These are phyloP conservation scores for Aspergillus flavus DNA, from an alignment of 2,329 filamentous ascomycete genomes.

Conservation along the genomic window DNA sequence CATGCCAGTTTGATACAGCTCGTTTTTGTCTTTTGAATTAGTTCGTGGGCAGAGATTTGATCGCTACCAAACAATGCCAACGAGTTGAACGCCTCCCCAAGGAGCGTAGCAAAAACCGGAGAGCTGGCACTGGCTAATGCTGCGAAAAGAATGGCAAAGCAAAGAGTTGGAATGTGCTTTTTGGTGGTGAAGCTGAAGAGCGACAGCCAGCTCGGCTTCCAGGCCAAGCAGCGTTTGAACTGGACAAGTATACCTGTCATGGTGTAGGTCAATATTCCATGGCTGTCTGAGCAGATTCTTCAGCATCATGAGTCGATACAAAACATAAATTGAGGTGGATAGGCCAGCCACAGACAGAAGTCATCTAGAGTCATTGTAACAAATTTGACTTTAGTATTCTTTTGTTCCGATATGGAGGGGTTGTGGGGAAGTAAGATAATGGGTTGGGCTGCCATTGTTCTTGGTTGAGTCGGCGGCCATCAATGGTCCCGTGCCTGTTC, in stretches of 20 bases:
- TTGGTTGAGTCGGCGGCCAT: not conserved
- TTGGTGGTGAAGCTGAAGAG: constrained; percentile 75
- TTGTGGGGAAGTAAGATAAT: constrained; percentile 19
- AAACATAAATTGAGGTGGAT: not conserved
- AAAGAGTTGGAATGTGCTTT: constrained; percentile 59
- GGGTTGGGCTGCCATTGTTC: constrained; percentile 26
- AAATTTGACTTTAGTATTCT: not conserved
- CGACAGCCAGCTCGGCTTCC: constrained; percentile 48
- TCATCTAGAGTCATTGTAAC: not conserved
- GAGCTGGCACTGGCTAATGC: constrained; percentile 63
- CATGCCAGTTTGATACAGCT: constrained; percentile 66
- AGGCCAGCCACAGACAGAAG: not conserved
- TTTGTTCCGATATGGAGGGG: not conserved
- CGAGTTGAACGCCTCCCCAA: constrained; percentile 73
- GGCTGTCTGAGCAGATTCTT: not conserved
- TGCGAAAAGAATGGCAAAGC: constrained; percentile 59
- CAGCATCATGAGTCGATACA: not conserved
- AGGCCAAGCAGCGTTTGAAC: constrained; percentile 1
- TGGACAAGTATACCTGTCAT: not conserved
- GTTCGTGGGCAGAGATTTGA: constrained; percentile 49
- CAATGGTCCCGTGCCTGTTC: constrained; percentile 8
- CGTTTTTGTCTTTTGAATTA: constrained; percentile 59
- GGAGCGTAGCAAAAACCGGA: constrained; percentile 68
- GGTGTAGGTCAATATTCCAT: not conserved
- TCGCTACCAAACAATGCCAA: constrained; percentile 69